phyloP scores from a whole-genome alignment of 2,329 filamentous ascomycete genomes.

The Colletotrichum plurivorum region DNA sequence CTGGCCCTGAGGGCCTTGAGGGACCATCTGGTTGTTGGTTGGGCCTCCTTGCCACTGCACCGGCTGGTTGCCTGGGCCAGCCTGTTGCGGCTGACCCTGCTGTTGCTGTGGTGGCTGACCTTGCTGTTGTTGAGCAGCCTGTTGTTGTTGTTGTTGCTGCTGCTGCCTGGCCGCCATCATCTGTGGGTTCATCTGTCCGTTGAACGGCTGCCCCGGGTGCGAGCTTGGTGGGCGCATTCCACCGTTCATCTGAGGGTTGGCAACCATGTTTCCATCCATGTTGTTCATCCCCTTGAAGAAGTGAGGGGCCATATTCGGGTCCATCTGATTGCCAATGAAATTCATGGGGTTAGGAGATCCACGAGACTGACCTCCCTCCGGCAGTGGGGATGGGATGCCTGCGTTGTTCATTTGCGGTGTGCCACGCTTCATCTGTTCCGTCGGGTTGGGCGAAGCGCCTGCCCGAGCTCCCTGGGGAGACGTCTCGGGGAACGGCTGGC shows the following conservation, averaged over 20 bases:
- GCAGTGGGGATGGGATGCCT: conserved; percentile 79
- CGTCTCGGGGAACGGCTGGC: conserved; percentile 76
- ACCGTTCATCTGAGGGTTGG: conserved; percentile 71
- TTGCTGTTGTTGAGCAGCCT: conserved; percentile 69
- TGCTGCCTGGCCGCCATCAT: conserved; percentile 67
- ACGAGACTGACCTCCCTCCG: conserved; percentile 76
- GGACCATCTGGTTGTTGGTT: conserved; percentile 58
- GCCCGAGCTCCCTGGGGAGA: conserved; percentile 78
- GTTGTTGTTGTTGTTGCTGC: conserved; percentile 49
- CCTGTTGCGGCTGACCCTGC: conserved; percentile 51
- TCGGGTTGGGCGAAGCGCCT: conserved; percentile 82
- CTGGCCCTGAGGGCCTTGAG: conserved; percentile 62
- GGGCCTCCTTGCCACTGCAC: conserved; percentile 64
- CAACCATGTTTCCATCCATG: conserved; percentile 69
- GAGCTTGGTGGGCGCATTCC: conserved; percentile 79
- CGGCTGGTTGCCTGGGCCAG: conserved; percentile 56
- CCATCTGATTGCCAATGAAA: conserved; percentile 75
- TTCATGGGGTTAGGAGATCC: conserved; percentile 76
- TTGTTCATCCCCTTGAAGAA: conserved; percentile 71
- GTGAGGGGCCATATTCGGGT: conserved; percentile 71
- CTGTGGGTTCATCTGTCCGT: conserved; percentile 70
- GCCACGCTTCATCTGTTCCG: conserved; percentile 84
- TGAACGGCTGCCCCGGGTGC: conserved; percentile 72
- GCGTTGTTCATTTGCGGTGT: conserved; percentile 80
- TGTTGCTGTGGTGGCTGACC: conserved; percentile 57